Base-by-base conservation (phyloP, 148 eudicot genomes). In the Amaranthus cruentus region DNA sequence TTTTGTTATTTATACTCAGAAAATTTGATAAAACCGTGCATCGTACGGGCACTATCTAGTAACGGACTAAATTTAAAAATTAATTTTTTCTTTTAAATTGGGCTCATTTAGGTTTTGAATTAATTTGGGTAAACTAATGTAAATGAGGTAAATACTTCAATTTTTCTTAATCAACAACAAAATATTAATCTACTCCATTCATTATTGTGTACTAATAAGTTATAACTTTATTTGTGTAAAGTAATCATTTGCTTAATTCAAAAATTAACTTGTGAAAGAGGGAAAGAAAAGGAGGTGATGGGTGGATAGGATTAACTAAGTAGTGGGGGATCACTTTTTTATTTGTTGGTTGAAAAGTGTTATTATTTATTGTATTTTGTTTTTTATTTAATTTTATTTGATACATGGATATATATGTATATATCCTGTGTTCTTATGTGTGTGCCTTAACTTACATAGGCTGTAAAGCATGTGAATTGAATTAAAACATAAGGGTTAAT, bases 191-290 rank as follows among this genome's bases (percentile, higher is more conserved):
- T n/a, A n/a, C n/a, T n/a, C n/a, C n/a, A n/a, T n/a, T n/a, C n/a
- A n/a, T n/a, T n/a, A n/a, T n/a, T n/a, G n/a, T n/a, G n/a, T n/a
- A n/a, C n/a, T n/a, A n/a, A n/a, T n/a, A n/a, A n/a, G n/a, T n/a
- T n/a, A n/a, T n/a, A 28, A 28, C 38, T 28, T 28, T 28, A 28
- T 43, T 73, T 46, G 55, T 54, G 74, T 54, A 66, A 66, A 77
- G 72, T 75, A 62, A 78, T 77, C 71, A 74, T 81, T 47, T 57
- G 65, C 60, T 66, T 73, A 73, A 73, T 81, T 78, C 81, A 78
- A 81, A 79, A 81, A 66, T 78, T 80, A 67, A 64, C 77, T 83
- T 83, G 71, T 57, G 44, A 72, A 69, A 63, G 78, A 80, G 82
- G 86, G 78, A 80, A 74, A 74, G 76, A 63, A 60, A 53, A 64